Percentiles rank a stretch among this genome's conserved stretches.
Evolutionary conservation across 2,329 filamentous ascomycete species (phyloP).

Genomic region (Colletotrichum karsti): DNA sequence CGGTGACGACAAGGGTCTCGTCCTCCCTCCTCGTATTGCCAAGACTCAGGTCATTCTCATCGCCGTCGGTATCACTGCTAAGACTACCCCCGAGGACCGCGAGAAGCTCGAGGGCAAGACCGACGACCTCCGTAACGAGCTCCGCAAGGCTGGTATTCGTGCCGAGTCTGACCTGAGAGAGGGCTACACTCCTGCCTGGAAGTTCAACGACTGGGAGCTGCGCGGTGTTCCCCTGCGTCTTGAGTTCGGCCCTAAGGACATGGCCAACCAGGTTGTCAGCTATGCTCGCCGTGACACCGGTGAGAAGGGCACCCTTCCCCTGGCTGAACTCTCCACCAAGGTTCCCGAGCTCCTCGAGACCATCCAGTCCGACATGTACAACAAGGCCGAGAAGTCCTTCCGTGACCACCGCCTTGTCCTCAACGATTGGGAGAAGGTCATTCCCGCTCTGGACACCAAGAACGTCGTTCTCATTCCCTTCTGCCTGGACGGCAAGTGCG

Average conservation of each 20-base stretch:
- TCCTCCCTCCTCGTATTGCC: conserved; percentile 89
- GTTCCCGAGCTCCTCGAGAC: conserved; percentile 86
- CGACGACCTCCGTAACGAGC: conserved; percentile 71
- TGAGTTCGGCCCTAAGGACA: conserved; percentile 96
- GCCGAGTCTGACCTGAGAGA: conserved; percentile 86
- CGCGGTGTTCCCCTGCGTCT: conserved; percentile 94
- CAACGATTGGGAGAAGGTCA: conserved; percentile 89
- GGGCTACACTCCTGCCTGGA: conserved; percentile 93
- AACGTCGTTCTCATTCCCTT: conserved; percentile 93
- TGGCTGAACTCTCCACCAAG: conserved; percentile 76
- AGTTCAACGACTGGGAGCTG: conserved; percentile 99
- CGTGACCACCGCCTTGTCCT: conserved; percentile 82
- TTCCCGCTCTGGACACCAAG: conserved; percentile 89
- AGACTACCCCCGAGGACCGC: conserved; percentile 82
- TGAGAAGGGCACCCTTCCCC: conserved; percentile 82
- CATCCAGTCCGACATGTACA: conserved; percentile 86
- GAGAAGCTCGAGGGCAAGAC: conserved; percentile 80
- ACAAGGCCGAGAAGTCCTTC: conserved; percentile 81
- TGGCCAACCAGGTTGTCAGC: conserved; percentile 84
- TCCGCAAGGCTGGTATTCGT: conserved; percentile 80
- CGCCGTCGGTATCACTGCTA: conserved; percentile 92
- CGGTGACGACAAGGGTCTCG: conserved; percentile 93
- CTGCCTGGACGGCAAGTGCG: conserved; percentile 83
- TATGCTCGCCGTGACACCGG: conserved; percentile 88
- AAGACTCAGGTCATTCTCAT: conserved; percentile 88